Evolutionary conservation across 192 early-diverging fungal genomes (phyloP).

Genomic region (Chytriomyces hyalinus): DNA sequence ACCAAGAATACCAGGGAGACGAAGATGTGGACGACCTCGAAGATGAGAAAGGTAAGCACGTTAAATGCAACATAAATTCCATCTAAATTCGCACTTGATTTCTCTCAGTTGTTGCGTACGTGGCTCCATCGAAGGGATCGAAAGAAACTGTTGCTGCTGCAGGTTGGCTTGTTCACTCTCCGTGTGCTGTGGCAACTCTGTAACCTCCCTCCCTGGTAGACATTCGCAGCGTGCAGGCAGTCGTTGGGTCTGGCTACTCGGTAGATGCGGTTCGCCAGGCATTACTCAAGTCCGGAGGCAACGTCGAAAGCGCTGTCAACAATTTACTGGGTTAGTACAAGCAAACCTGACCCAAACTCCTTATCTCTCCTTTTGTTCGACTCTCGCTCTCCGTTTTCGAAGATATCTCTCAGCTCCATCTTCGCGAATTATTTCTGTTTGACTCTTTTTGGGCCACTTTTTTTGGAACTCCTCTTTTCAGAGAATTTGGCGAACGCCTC

Average conservation of each 20-base stretch:
- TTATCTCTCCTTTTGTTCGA: no score
- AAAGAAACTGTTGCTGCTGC: neutral
- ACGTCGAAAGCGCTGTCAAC: slow-evolving; percentile 28
- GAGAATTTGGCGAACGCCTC: no score
- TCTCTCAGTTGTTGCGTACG: slow-evolving; percentile 3
- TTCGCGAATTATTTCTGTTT: slow-evolving; percentile 14
- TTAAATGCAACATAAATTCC: neutral
- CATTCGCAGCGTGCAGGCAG: slow-evolving; percentile 5
- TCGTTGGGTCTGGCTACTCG: slow-evolving; percentile 21
- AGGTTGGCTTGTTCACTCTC: no score
- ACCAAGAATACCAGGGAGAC: slow-evolving; percentile 42
- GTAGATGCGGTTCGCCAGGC: neutral
- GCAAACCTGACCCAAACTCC: no score
- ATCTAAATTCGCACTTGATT: neutral
- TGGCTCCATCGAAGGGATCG: slow-evolving; percentile 16
- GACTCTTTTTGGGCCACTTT: slow-evolving; percentile 6
- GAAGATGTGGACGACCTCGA: slow-evolving; percentile 41
- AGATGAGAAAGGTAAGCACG: slow-evolving; percentile 25
- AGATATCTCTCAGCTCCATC: neutral
- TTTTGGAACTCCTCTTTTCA: no score
- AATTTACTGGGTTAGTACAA: slow-evolving; percentile 9
- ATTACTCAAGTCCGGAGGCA: slow-evolving; percentile 14
- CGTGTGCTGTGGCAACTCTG: no score
- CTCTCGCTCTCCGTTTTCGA: neutral
- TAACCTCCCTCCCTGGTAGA: no score